These are phyloP conservation scores for Beta corolliflora DNA, from an alignment of 179 eudicot species.

Conservation along the genomic window DNA sequence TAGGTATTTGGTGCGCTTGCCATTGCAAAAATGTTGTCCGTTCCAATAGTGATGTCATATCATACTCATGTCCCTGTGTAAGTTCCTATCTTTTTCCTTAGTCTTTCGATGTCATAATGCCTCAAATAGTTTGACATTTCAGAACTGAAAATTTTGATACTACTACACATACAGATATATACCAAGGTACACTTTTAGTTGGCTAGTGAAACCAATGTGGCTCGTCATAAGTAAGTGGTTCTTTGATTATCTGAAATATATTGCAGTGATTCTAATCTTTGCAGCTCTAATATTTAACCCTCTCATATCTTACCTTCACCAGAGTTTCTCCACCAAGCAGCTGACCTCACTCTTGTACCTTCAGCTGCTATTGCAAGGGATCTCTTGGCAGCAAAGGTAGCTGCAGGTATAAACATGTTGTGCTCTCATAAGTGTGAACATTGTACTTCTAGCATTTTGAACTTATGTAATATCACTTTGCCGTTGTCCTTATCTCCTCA, in stretches of 20 bases:
- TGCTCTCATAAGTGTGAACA: background rate
- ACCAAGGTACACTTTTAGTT: conserved; percentile 93
- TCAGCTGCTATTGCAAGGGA: conserved; percentile 94
- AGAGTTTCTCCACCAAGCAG: conserved; percentile 94
- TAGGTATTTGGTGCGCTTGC: conserved; percentile 94
- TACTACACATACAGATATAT: conserved; percentile 61
- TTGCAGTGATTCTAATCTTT: background rate
- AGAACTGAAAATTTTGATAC: background rate
- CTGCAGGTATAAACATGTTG: conserved; percentile 56
- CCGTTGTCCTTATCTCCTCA: background rate
- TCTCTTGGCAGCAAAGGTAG: conserved; percentile 73
- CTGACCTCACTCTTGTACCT: conserved; percentile 95
- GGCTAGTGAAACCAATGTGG: conserved; percentile 99
- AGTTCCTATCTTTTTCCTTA: conserved; percentile 27
- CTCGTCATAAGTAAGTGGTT: conserved; percentile 53
- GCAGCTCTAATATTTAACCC: background rate
- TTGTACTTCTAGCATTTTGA: background rate
- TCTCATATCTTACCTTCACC: conserved; percentile 21
- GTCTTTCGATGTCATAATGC: background rate
- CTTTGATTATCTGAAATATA: background rate
- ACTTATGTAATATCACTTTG: background rate
- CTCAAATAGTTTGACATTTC: background rate
- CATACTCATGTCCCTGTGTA: conserved; percentile 99
- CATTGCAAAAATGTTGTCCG: conserved; percentile 80
- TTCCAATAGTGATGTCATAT: conserved; percentile 96